A percentile compares a stretch with the other conserved stretches of the same genome.
Evolutionary conservation across 2,329 filamentous ascomycete species (phyloP).

Genomic region (Ampelomyces quisqualis): DNA sequence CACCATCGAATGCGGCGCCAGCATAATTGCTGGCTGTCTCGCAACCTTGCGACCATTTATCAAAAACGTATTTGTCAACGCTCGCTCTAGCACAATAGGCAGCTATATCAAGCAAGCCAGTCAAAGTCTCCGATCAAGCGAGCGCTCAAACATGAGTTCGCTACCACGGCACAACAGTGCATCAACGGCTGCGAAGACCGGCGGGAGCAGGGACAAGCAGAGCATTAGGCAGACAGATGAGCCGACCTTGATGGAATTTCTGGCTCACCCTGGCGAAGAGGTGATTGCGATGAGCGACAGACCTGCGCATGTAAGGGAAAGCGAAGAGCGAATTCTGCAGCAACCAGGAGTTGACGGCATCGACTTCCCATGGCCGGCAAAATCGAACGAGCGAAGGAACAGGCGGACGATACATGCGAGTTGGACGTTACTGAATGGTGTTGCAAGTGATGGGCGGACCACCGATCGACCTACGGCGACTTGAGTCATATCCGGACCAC

Average conservation of each 20-base stretch:
- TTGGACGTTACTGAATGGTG: conserved; percentile 2
- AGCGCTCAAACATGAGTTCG: neutral
- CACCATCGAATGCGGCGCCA: conserved; percentile 38
- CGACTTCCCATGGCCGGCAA: conserved; percentile 4
- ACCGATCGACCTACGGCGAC: neutral
- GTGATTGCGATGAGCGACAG: neutral
- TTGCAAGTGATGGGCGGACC: neutral
- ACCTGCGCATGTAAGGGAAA: neutral
- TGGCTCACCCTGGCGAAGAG: neutral
- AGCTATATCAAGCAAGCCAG: conserved; percentile 5
- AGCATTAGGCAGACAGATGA: neutral
- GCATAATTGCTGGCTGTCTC: conserved; percentile 53
- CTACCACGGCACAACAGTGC: conserved; percentile 3
- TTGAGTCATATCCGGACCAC: too few relatives aligned
- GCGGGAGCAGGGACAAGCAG: neutral
- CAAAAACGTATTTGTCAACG: conserved; percentile 14
- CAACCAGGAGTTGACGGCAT: neutral
- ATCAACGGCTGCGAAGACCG: neutral
- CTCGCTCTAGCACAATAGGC: neutral
- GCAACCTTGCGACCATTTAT: conserved; percentile 55
- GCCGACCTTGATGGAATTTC: neutral
- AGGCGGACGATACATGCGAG: conserved; percentile 4
- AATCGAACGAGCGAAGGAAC: neutral
- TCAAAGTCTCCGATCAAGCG: conserved; percentile 5
- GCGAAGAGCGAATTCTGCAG: neutral